These are phyloP conservation scores for Camellia lanceoleosa DNA, from an alignment of 148 eudicot genomes.

Conservation along the genomic window DNA sequence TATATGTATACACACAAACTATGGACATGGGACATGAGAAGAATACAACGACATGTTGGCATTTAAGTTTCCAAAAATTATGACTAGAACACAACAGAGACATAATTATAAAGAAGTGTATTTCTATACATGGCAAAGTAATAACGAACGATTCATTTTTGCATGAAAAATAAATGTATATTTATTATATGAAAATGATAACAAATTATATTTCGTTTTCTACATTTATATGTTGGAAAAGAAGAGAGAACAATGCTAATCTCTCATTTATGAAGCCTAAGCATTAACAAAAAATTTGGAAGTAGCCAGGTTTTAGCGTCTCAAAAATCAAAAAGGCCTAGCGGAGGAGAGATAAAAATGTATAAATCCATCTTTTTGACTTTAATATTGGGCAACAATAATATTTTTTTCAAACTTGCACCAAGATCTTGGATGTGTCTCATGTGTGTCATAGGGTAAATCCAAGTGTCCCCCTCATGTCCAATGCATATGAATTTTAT, in stretches of 20 bases:
- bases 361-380: not conserved
- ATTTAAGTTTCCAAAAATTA: not conserved
- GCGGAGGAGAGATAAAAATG: not conserved
- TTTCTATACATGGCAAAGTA: not conserved
- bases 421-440: not conserved
- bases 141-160: not conserved
- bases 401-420: not conserved
- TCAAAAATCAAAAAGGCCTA: constrained; percentile 4
- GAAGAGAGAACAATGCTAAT: not conserved
- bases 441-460: not conserved
- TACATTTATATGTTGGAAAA: not conserved
- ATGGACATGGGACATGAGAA: not conserved
- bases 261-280: not conserved
- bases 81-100: not conserved
- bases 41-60: not conserved
- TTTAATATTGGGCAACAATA: not conserved
- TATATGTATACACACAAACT: not conserved
- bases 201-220: not conserved
- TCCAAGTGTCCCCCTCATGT: not conserved
- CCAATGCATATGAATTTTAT: not conserved
- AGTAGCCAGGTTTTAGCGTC: not conserved
- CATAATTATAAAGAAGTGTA: not conserved
- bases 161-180: not conserved
- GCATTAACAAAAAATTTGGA: not conserved
- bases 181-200: not conserved